Evolutionary conservation across 2,329 filamentous ascomycete species (phyloP), one percentile per base, ranked within the genome.

Genomic region (Epichloe coenophiala): DNA sequence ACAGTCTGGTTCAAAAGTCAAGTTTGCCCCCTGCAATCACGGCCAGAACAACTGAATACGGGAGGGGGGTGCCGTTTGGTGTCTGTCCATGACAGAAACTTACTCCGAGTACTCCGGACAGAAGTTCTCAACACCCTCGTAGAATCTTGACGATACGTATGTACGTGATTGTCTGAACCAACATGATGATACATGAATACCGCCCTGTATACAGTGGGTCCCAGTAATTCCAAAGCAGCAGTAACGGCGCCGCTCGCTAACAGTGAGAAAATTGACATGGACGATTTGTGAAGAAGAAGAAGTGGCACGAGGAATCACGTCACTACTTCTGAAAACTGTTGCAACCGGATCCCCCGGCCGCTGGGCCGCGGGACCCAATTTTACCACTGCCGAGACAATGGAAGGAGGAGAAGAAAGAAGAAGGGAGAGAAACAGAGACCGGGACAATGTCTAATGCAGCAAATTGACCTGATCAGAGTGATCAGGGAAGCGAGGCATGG

Each of bases 1-100:
- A 52, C 50, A 50, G 47, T 54, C 50, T 54, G 52, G 53, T 43
- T 51, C 47, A 17, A 41, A 47, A 40, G 35, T 48, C 49, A 35
- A 41, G 5, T 41, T 46, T 46, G 27, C 17, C 27, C 35, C 39
- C 37, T 39, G 38, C 36, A 39, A 42, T 47, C 23, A 45, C 46
- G 23, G 50, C 23, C 41, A 33, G 23, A 33, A 23, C 43, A 13
- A 23, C 21, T 45, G 35, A 13, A 42, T 33, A 19, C 13, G 19
- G 47, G 47, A 42, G 38, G 47, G 38, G 38, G 15, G 46, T 41
- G 47, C 40, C 27, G 27, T 3, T 31, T 11, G 8, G 27, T 31
- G 8, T 31, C 27, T 11, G 36, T 8, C 36, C 0, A 38, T 38
- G 36, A 38, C 27, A 38, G 36, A 38, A 38, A 38, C 36, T 13